phyloP scores from a whole-genome alignment of 306 rosid genomes.

The Hippophae rhamnoides region DNA sequence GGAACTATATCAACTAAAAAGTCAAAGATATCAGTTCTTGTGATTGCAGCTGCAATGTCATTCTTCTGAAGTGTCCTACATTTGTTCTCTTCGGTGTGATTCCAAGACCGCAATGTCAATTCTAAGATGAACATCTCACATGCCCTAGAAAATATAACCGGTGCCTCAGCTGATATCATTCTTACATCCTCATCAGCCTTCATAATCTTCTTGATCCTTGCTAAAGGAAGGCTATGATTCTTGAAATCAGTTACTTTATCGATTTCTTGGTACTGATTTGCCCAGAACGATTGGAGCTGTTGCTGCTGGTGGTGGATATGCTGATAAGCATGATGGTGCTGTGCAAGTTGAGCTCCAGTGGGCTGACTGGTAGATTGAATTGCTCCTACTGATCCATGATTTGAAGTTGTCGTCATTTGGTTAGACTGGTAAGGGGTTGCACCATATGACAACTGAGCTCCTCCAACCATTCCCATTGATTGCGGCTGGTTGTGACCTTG shows the following conservation, averaged over 20 bases:
- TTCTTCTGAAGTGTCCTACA: slow-evolving; percentile 63
- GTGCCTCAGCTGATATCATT: slow-evolving; percentile 71
- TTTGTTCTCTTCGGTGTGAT: slow-evolving; percentile 62
- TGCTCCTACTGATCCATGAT: slow-evolving; percentile 22
- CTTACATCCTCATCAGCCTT: slow-evolving; percentile 70
- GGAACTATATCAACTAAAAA: slow-evolving; percentile 68
- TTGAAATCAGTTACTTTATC: slow-evolving; percentile 55
- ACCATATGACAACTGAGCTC: slow-evolving; percentile 33
- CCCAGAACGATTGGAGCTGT: slow-evolving; percentile 49
- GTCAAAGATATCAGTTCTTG: slow-evolving; percentile 57
- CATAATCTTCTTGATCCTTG: slow-evolving; percentile 73
- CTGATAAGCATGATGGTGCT: slow-evolving; percentile 57
- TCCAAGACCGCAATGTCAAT: slow-evolving; percentile 68
- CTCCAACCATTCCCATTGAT: slow-evolving; percentile 29
- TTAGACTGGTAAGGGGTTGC: slow-evolving; percentile 27
- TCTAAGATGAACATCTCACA: slow-evolving; percentile 69
- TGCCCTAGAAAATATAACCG: slow-evolving; percentile 55
- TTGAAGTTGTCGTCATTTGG: slow-evolving; percentile 26
- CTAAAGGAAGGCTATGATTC: slow-evolving; percentile 70
- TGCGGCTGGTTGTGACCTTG: slow-evolving; percentile 32
- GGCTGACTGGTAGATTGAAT: slow-evolving; percentile 39
- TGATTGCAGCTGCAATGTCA: slow-evolving; percentile 71
- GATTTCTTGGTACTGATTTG: slow-evolving; percentile 47
- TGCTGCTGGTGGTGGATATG: slow-evolving; percentile 46
- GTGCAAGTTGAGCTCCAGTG: slow-evolving; percentile 40